phyloP scores from a whole-genome alignment of 768 basidiomycete genomes.

The Trametes cubensis region DNA sequence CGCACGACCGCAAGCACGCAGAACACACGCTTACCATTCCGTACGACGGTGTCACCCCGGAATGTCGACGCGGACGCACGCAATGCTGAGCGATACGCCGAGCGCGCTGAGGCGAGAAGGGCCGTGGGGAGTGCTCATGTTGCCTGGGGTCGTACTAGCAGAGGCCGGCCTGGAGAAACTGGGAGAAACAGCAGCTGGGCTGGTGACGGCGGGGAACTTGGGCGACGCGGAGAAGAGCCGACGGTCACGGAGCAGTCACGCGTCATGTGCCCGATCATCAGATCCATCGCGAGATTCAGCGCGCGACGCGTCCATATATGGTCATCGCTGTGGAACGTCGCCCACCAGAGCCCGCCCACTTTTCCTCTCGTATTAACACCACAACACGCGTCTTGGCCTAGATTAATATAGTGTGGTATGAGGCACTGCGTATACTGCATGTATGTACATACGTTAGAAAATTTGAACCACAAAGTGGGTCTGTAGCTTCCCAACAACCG shows the following conservation, averaged over 20 bases:
- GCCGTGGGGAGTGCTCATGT: slow-evolving; percentile 32
- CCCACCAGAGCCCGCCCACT: slow-evolving; percentile 19
- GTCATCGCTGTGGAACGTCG: slow-evolving; percentile 29
- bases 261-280: slow-evolving; percentile 25
- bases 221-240: slow-evolving; percentile 2
- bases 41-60: slow-evolving; percentile 46
- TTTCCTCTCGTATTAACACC: slow-evolving; percentile 11
- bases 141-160: slow-evolving; percentile 2
- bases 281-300: slow-evolving; percentile 34
- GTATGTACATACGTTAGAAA: slow-evolving; percentile 2
- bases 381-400: not conserved
- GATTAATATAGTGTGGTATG: not conserved
- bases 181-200: not conserved
- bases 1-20: slow-evolving; percentile 13
- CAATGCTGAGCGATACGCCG: slow-evolving; percentile 74
- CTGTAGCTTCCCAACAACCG: slow-evolving; percentile 16
- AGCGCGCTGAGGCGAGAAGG: slow-evolving; percentile 66
- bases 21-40: slow-evolving; percentile 26
- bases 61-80: slow-evolving; percentile 72
- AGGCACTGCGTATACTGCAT: not conserved
- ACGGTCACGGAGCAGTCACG: slow-evolving; percentile 9
- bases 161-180: slow-evolving; percentile 1
- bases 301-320: slow-evolving; percentile 34
- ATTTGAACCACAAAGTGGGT: slow-evolving; percentile 12
- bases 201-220: not conserved